Base-by-base conservation (phyloP, 306 rosid species). In the Gastrolobium bilobum region DNA sequence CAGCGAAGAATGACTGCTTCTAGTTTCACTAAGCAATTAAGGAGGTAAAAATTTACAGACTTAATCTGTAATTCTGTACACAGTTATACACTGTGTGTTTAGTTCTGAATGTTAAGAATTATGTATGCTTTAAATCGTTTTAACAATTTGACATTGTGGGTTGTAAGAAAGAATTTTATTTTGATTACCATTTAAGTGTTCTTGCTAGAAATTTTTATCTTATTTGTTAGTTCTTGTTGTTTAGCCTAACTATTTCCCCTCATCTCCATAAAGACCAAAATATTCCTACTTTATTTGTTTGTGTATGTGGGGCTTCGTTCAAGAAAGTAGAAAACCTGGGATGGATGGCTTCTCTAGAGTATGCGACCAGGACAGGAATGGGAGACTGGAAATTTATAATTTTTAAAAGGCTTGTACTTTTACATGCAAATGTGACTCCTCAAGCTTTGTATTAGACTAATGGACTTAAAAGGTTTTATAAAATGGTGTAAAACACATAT, bases 251-350 rank as follows among this genome's bases (percentile, higher is more conserved):
- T 72, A 42, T 71, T 71, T 40, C 38, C 60, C 75, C 44, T 43
- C 42, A 10, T 37, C 71, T 73, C 38, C 26, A 33, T 40, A 73
- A 6, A 14, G 61, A 46, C 10, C 76, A 44, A 56, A 76, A 44
- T 44, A n/a, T 47, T 7, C 50, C 10, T 52, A 47, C 33, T 56
- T 76, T 14, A 39, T 57, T 77, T 68, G 63, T 68, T 73, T 61
- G 76, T 1, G 38, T 30, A 67, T 71, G n/a, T 61, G 79, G 72
- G 81, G 48, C 20, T 69, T 71, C 30, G 66, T 58, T 85, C 50
- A 35, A 34, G 78, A 77, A 69, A 70, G 84, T 81, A 82, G 76
- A 83, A 76, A 72, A 47, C 68, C 13, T 8, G 6, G 67, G 57
- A 68, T 40, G 65, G 4, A 37, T 33, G 14, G 47, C 5, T 35